Evolutionary conservation across 768 basidiomycete genomes (phyloP).

Genomic region (Mycena polygramma): DNA sequence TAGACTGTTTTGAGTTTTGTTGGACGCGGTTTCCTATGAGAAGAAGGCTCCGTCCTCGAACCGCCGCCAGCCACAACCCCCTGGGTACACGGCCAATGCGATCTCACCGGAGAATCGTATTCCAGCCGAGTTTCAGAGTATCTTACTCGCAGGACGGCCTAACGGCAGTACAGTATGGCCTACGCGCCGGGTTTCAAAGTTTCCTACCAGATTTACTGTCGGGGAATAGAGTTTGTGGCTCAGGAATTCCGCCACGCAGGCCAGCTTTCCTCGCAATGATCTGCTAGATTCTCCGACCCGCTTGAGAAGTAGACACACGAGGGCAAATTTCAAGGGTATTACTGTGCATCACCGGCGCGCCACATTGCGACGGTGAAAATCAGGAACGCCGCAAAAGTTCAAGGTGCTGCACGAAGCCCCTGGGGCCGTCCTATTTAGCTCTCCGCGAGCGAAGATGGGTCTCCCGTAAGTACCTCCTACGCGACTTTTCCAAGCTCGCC

Average conservation of each 20-base stretch:
- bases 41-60: too few species aligned
- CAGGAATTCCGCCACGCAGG: too few species aligned
- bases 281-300: too few species aligned
- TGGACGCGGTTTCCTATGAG: too few species aligned
- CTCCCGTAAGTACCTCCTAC: too few species aligned
- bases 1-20: background rate
- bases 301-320: too few species aligned
- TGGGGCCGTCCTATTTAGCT: background rate
- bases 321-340: too few species aligned
- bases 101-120: constrained; percentile 28
- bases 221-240: too few species aligned
- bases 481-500: too few species aligned
- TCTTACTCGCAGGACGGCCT: constrained; percentile 26
- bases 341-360: too few species aligned
- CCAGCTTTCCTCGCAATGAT: too few species aligned
- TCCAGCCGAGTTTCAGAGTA: constrained; percentile 10
- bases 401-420: constrained; percentile 24
- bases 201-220: background rate
- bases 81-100: constrained; percentile 30
- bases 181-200: constrained; percentile 27
- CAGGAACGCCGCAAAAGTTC: constrained; percentile 13
- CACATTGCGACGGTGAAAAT: constrained; percentile 17
- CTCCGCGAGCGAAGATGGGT: background rate
- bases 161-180: constrained; percentile 16
- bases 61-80: too few species aligned